A percentile compares a stretch with the other conserved stretches of the same genome.
phyloP scores from a whole-genome alignment of 2,329 filamentous ascomycete genomes.

The Sarocladium oryzae region DNA sequence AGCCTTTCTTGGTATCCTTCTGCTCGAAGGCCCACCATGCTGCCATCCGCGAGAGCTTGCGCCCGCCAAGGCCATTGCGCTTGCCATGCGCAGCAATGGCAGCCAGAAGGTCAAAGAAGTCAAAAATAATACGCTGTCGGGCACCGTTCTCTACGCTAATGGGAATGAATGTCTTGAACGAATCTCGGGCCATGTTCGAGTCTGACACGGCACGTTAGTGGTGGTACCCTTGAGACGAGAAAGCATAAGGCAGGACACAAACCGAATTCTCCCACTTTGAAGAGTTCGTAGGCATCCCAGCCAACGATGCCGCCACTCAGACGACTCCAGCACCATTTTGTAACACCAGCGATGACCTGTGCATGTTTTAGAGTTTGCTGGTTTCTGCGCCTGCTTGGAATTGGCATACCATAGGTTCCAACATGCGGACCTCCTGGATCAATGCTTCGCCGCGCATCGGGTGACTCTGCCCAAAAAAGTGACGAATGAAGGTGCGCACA shows the following conservation, averaged over 20 bases:
- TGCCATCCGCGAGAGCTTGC: conserved; percentile 89
- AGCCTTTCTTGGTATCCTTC: conserved; percentile 77
- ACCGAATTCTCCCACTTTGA: conserved; percentile 92
- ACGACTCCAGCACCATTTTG: conserved; percentile 98
- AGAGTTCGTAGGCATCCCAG: conserved; percentile 95
- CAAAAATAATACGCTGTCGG: conserved; percentile 82
- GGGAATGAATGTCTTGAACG: conserved; percentile 94
- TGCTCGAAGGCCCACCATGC: conserved; percentile 99
- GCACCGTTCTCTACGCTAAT: conserved; percentile 84
- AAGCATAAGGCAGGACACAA: conserved; percentile 10
- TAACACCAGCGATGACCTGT: conserved; percentile 83
- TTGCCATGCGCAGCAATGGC: conserved; percentile 91
- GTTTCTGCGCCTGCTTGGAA: not conserved
- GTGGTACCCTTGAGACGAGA: conserved; percentile 15
- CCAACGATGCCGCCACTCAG: conserved; percentile 85
- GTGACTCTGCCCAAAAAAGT: conserved; percentile 67
- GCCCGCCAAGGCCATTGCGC: conserved; percentile 83
- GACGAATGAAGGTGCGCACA: conserved; percentile 84
- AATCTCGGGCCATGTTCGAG: conserved; percentile 83
- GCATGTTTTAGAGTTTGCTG: conserved; percentile 17
- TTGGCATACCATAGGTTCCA: conserved; percentile 77
- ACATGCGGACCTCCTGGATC: conserved; percentile 81
- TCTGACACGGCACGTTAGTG: conserved; percentile 45
- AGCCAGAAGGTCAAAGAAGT: conserved; percentile 91
- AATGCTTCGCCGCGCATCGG: conserved; percentile 63